Evolutionary conservation across 306 rosid genomes (phyloP), one percentile per base, ranked within the genome.

Genomic region (Biancaea sappan): DNA sequence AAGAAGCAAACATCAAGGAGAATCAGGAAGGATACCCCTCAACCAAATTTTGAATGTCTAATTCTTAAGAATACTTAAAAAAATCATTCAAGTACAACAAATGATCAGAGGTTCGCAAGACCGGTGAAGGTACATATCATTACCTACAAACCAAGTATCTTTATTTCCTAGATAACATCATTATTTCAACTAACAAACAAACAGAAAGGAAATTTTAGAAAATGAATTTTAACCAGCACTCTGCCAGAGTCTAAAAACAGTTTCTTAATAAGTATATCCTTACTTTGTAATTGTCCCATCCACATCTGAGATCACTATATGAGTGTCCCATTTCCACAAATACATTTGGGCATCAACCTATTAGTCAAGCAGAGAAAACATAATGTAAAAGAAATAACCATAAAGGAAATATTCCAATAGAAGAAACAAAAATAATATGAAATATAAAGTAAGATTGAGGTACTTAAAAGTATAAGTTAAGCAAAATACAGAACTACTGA

Each of bases 271-370:
- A 80, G 56, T 66, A 78, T 25, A 71, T 64, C 38, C 80, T 74
- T 81, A 95, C 99, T 79, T 92, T 73, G 99, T 95, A 69, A 95
- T 95, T 75, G 99, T 95, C 63, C 99, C 99, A 82, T 95, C 99
- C 75, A 95, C 99, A 62, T 95, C 99, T 56, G 99, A 95, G 81
- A 95, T 90, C 67, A 95, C 99, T 43, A 95, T 83, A 10, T 87
- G 96, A 68, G 83, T 73, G 60, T 90, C 83, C 99, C 98, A 95
- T 83, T 95, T 92, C 99, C 98, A 95, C 73, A 90, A 79, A 85
- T 78, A 92, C 73, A 95, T 92, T 57, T 85, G 86, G 69, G 92
- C 92, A 77, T 95, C 97, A 78, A 95, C 89, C 99, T 95, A 79
- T 77, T 48, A 71, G 77, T 77, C 47, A 69, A 74, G 47, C 72